Evolutionary conservation across 768 basidiomycete species (phyloP).

Genomic region (Nevesoporus exiguus): DNA sequence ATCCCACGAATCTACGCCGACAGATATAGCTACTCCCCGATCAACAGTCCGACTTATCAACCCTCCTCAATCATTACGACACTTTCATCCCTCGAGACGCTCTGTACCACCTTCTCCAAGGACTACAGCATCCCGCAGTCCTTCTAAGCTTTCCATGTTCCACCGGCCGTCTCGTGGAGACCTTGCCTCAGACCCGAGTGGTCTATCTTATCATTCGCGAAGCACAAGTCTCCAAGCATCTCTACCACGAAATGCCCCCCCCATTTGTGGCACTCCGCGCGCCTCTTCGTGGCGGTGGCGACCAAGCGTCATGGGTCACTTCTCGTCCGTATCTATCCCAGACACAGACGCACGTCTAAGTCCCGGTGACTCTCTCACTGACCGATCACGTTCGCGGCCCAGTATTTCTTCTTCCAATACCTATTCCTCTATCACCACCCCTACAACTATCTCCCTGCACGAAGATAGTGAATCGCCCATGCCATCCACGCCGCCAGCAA

Average conservation of each 20-base stretch:
- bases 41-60: conserved; percentile 35
- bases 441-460: conserved; percentile 35
- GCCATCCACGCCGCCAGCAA: conserved; percentile 38
- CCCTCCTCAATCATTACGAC: conserved; percentile 40
- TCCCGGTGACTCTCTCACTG: conserved; percentile 39
- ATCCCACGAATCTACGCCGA: conserved; percentile 20
- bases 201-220: conserved; percentile 40
- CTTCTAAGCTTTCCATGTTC: conserved; percentile 45
- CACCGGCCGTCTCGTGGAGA: conserved; percentile 31
- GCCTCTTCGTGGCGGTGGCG: conserved; percentile 47
- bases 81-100: conserved; percentile 41
- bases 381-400: conserved; percentile 52
- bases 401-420: conserved; percentile 63
- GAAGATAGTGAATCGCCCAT: conserved; percentile 37
- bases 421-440: conserved; percentile 43
- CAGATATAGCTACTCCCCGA: conserved; percentile 29
- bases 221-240: conserved; percentile 50
- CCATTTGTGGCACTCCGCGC: conserved; percentile 7
- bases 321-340: conserved; percentile 47
- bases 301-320: conserved; percentile 65
- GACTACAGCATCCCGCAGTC: conserved; percentile 32
- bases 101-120: conserved; percentile 39
- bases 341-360: conserved; percentile 41
- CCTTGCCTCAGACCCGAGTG: conserved; percentile 26
- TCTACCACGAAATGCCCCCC: conserved; percentile 19